Conservation (phyloP, 1,284 basidiomycete genomes). For the Apiotrichum akiyoshidainum region DNA sequence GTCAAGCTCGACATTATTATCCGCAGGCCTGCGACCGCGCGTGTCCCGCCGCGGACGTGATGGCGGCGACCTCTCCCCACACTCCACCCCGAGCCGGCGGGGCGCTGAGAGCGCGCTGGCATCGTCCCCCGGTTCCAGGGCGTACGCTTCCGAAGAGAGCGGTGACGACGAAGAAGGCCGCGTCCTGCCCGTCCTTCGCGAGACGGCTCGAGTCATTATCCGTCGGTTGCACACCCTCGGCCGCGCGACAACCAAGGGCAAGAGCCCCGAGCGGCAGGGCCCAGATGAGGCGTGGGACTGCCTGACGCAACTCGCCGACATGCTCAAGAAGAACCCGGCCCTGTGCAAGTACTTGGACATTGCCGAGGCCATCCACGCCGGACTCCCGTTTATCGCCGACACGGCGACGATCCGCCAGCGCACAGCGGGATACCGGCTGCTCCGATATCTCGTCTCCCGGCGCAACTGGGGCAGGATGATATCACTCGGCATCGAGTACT, state of each 20-base stretch:
- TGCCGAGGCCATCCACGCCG: constrained; percentile 68
- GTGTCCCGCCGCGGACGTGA: constrained; percentile 25
- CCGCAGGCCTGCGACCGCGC: constrained; percentile 30
- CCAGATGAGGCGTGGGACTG: constrained; percentile 34
- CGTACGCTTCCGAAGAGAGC: background rate
- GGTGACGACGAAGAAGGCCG: constrained; percentile 23
- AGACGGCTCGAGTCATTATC: constrained; percentile 21
- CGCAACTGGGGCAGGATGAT: constrained; percentile 51
- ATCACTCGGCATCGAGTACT: constrained; percentile 69
- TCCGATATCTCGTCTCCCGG: constrained; percentile 72
- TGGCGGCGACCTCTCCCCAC: constrained; percentile 18
- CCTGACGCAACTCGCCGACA: constrained; percentile 65
- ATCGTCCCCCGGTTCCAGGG: constrained; percentile 1
- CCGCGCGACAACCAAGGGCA: constrained; percentile 21
- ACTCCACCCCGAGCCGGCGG: constrained; percentile 15
- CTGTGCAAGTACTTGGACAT: constrained; percentile 73
- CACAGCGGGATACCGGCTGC: constrained; percentile 80
- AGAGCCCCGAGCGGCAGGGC: constrained; percentile 21
- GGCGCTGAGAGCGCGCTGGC: constrained; percentile 18
- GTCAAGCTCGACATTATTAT: constrained; percentile 24
- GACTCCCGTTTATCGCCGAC: constrained; percentile 74
- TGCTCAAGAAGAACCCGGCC: constrained; percentile 70
- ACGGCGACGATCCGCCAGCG: constrained; percentile 68
- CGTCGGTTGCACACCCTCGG: constrained; percentile 23
- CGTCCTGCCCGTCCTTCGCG: constrained; percentile 23